Conservation (phyloP, 1,139 yeast species). For the Zygotorulaspora mrakii region DNA sequence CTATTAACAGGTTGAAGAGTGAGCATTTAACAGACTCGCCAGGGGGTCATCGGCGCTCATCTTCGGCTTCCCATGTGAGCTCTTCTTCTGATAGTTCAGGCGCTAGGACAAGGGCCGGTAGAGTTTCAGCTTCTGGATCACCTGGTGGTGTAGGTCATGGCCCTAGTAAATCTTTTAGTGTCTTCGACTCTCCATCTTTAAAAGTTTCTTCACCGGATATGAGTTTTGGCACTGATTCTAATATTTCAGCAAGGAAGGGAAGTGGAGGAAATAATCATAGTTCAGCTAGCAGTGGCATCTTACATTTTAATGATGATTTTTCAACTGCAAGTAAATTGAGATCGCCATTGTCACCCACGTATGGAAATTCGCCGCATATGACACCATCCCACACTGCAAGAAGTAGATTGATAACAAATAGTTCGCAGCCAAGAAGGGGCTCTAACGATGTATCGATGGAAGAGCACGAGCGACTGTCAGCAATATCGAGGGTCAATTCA, state of each 20-base stretch:
- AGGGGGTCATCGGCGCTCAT: constrained; percentile 27
- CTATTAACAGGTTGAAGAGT: constrained; percentile 75
- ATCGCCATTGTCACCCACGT: constrained; percentile 30
- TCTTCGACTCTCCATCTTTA: constrained; percentile 29
- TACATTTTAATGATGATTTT: constrained; percentile 23
- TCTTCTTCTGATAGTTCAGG: constrained; percentile 37
- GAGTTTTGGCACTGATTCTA: constrained; percentile 22
- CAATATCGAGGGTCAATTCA: constrained; percentile 32
- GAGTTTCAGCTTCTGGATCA: constrained; percentile 14
- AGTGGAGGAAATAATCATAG: constrained; percentile 18
- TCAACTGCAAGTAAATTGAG: constrained; percentile 26
- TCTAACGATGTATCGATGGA: constrained; percentile 25
- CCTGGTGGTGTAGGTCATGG: constrained; percentile 12
- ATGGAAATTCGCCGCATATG: constrained; percentile 21
- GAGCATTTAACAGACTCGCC: constrained; percentile 61
- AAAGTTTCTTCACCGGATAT: constrained; percentile 32
- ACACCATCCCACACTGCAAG: constrained; percentile 25
- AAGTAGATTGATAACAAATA: constrained; percentile 8
- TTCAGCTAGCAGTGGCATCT: constrained; percentile 12
- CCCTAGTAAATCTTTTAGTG: constrained; percentile 12
- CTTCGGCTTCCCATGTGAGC: constrained; percentile 35
- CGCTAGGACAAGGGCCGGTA: constrained; percentile 18
- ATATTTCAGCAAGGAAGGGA: constrained; percentile 20
- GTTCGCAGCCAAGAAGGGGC: constrained; percentile 22
- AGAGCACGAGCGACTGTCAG: constrained; percentile 31